Evolutionary conservation across 352 stramenopile genomes (phyloP), one percentile per base, ranked within the genome.

Genomic region (Elongisporangium undulatum): DNA sequence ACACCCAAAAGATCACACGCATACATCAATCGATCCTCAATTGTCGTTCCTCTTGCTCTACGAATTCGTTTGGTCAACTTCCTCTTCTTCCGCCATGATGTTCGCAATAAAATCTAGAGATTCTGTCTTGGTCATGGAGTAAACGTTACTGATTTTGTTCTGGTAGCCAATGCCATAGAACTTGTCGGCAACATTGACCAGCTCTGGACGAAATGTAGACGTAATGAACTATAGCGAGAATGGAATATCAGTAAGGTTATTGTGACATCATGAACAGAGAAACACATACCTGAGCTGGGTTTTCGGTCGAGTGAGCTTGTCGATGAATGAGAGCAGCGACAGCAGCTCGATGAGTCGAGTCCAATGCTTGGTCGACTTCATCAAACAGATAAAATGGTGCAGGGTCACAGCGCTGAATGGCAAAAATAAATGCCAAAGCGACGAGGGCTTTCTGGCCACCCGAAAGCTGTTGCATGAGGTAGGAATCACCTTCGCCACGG

Each of bases 301-400:
- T 98, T 12, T 99, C 92, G 17, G 90, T 82, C 16, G 87, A 96
- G 59, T 98, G 78, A 6, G 96, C 92, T 82, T 99, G 97, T 1
- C 90, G 85, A 64, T 99, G 87, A 66, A 99, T 99, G 50, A 99
- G 67, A 7, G 89, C 83, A 6, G 98, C 98, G 3, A 99, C 96
- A 26, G 96, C 87, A 52, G 94, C 88, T 65, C 98, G 92, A 68
- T 99, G 97, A 20, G 94, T 99, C n/a, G 94, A 96, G 75, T 99
- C 98, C n/a, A 99, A 76, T 17, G 98, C 97, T 77, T 99, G 95
- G 67, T 99, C 98, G 51, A 99, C 97, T 67, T 99, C 98, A 72
- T 99, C 98, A 71, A 99, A 99, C 34, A 99, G 85, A 70, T 99
- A 99, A 76, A 99, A 99, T 7, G 98, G 98, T 49, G 97, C 97